Conservation (phyloP, 108 stramenopile genomes). For the Cyclostephanos invisitatus region DNA sequence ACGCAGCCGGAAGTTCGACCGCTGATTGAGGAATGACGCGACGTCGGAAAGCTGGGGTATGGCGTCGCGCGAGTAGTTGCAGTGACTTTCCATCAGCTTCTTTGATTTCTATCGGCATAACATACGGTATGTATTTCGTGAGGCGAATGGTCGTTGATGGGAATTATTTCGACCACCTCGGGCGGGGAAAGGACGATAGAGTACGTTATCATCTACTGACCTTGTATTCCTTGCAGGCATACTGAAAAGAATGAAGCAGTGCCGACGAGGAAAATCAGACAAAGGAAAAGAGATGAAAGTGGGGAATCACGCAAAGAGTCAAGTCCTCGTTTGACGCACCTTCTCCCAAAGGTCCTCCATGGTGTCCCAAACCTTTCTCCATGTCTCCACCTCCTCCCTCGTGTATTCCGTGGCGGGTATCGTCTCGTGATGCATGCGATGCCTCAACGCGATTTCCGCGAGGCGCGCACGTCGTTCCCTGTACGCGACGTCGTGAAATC, state of each 20-base stretch:
- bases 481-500: constrained; percentile 88
- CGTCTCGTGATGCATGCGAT: constrained; percentile 63
- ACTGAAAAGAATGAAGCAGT: constrained; percentile 18
- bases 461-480: constrained; percentile 77
- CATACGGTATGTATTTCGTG: background rate
- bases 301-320: background rate
- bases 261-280: background rate
- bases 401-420: constrained; percentile 91
- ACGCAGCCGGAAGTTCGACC: constrained; percentile 85
- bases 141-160: background rate
- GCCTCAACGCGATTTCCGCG: constrained; percentile 64
- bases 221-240: constrained; percentile 93
- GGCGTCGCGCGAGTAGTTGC: constrained; percentile 76
- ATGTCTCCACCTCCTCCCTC: constrained; percentile 85
- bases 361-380: constrained; percentile 90
- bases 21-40: constrained; percentile 74
- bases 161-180: constrained; percentile 1
- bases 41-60: constrained; percentile 92
- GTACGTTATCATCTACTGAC: no score
- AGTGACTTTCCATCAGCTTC: constrained; percentile 81
- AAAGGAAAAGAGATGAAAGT: background rate
- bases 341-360: constrained; percentile 81
- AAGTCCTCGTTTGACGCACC: constrained; percentile 10
- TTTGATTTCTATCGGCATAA: constrained; percentile 47
- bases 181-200: background rate